Percentiles rank a stretch among this genome's conserved stretches.
Conservation (phyloP, 2,329 filamentous ascomycete species). For the Sclerotinia trifoliorum region DNA sequence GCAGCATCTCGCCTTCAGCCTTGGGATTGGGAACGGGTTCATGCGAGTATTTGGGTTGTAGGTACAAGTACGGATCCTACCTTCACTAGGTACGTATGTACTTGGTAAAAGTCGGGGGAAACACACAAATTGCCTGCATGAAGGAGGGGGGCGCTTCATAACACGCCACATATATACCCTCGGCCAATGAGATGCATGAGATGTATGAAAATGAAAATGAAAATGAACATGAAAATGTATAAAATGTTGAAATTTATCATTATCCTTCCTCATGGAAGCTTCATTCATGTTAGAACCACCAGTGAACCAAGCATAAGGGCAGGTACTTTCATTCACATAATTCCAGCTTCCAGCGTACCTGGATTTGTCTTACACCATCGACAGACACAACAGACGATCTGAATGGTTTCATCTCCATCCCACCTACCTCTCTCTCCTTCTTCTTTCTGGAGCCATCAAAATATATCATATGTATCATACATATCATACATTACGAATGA, state of each 20-base stretch:
- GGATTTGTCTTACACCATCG: too few relatives aligned
- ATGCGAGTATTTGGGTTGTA: not conserved
- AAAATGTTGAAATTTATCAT: too few relatives aligned
- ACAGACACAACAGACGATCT: too few relatives aligned
- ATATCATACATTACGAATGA: not conserved
- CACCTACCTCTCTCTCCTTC: not conserved
- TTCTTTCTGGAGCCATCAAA: too few relatives aligned
- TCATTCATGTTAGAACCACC: not conserved
- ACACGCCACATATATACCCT: not conserved
- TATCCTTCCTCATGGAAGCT: too few relatives aligned
- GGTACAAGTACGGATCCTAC: not conserved
- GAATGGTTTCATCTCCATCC: too few relatives aligned
- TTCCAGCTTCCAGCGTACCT: too few relatives aligned
- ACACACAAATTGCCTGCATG: conserved; percentile 6
- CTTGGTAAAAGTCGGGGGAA: not conserved
- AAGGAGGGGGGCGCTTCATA: not conserved
- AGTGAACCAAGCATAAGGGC: not conserved
- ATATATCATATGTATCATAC: too few relatives aligned
- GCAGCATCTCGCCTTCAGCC: conserved; percentile 10
- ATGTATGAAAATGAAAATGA: too few relatives aligned
- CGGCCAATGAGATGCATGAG: not conserved
- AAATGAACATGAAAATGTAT: too few relatives aligned
- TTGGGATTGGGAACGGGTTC: conserved; percentile 7
- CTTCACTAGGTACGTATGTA: not conserved
- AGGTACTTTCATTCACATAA: not conserved